Conservation (phyloP, 2,329 filamentous ascomycete species). For the Cordyceps farinosa region DNA sequence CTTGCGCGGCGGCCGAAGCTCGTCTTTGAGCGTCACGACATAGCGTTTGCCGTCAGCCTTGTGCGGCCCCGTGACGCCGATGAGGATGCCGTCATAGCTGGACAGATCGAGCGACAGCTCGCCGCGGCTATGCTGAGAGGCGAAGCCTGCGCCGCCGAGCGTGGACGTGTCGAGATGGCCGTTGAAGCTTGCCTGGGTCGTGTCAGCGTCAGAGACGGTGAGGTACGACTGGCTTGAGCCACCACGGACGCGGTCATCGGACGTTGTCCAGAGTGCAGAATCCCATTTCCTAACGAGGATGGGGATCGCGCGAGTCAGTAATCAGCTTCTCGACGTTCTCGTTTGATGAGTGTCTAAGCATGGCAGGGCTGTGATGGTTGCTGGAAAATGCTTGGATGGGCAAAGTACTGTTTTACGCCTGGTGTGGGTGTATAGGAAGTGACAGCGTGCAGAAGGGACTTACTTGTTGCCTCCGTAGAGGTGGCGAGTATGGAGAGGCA, state of each 20-base stretch:
- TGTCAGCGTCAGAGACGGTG: constrained; percentile 29
- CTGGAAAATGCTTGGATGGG: no score
- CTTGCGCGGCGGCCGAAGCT: constrained; percentile 51
- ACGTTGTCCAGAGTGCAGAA: constrained; percentile 59
- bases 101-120: constrained; percentile 61
- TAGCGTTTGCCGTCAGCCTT: constrained; percentile 62
- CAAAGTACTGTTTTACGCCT: no score
- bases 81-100: constrained; percentile 56
- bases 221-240: constrained; percentile 60
- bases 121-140: constrained; percentile 65
- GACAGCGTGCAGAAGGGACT: no score
- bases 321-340: no score
- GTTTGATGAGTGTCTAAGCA: no score
- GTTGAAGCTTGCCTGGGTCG: constrained; percentile 53
- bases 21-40: constrained; percentile 72
- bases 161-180: constrained; percentile 43
- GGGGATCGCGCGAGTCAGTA: no score
- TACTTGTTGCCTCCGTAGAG: no score
- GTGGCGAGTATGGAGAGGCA: no score
- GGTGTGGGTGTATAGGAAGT: no score
- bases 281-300: constrained; percentile 21
- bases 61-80: constrained; percentile 40
- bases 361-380: no score
- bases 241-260: constrained; percentile 74
- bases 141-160: constrained; percentile 9